phyloP scores from a whole-genome alignment of 495 filamentous ascomycete species.

The Aspergillus sclerotiicarbonarius region DNA sequence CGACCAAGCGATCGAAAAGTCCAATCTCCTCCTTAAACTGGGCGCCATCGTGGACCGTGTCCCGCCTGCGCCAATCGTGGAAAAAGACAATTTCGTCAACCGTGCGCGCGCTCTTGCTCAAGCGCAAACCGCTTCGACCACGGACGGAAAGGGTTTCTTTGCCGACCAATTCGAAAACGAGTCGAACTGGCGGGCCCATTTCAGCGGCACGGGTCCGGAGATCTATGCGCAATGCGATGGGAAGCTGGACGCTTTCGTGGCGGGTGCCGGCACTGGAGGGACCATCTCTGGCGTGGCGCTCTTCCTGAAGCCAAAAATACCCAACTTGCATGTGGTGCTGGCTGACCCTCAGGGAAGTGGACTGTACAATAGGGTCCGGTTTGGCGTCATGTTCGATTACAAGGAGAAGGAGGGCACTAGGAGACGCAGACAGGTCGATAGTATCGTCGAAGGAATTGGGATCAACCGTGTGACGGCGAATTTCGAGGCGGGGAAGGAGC shows the following conservation, averaged over 20 bases:
- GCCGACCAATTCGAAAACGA: slow-evolving; percentile 93
- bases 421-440: slow-evolving; percentile 86
- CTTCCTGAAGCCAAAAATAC: slow-evolving; percentile 71
- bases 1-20: slow-evolving; percentile 88
- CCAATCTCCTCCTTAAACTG: slow-evolving; percentile 80
- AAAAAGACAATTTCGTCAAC: slow-evolving; percentile 92
- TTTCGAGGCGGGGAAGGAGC: slow-evolving; percentile 77
- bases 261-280: slow-evolving; percentile 93
- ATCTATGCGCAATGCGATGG: slow-evolving; percentile 78
- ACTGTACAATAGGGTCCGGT: slow-evolving; percentile 82
- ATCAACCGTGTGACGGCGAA: slow-evolving; percentile 91
- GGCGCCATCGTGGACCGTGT: slow-evolving; percentile 89
- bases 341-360: slow-evolving; percentile 95
- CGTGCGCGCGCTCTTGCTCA: slow-evolving; percentile 72
- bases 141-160: slow-evolving; percentile 70
- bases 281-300: slow-evolving; percentile 85
- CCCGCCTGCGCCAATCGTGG: slow-evolving; percentile 84
- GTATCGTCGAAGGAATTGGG: slow-evolving; percentile 93
- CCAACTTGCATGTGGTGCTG: slow-evolving; percentile 68
- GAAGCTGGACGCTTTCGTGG: slow-evolving; percentile 81
- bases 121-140: slow-evolving; percentile 59
- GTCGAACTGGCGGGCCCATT: slow-evolving; percentile 85
- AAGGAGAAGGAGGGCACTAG: slow-evolving; percentile 89
- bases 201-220: slow-evolving; percentile 81
- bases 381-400: slow-evolving; percentile 91